Evolutionary conservation across 768 basidiomycete genomes (phyloP), one percentile per base, ranked within the genome.

Genomic region (Megacollybia marginata): DNA sequence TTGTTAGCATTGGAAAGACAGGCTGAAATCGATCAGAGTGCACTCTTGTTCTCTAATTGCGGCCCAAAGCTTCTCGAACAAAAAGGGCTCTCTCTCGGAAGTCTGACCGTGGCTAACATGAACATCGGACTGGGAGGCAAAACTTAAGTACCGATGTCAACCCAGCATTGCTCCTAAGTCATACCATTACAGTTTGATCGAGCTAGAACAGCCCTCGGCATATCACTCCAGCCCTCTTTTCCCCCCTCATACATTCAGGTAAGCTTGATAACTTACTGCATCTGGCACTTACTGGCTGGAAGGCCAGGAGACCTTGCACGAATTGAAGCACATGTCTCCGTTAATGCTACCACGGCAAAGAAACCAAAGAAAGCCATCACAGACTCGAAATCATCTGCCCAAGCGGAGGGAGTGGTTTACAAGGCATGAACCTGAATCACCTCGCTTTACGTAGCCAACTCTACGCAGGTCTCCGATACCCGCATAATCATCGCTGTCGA

Each of bases 101-200:
- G 84, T 42, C 71, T 97, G 5, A 82, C 88, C 1, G 68, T 91
- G 1, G 73, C 78, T 1, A 73, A 76, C 20, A 73, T 92, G n/a
- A 82, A 78, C 46, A 76, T 96, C 15, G 95, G 94, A 2, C 75
- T 97, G 4, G 94, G 92, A 23, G 94, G 93, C 23, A 94, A 93
- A 71, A 93, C 83, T 92, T 95, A 63, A 61, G 66, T 55, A 42
- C 38, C 33, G 38, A 31, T 31, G 49, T 13, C 13, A 13, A 8
- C 18, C 8, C 13, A 18, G 4, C 8, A 40, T 18, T 40, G 38
- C 38, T 40, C 53, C 60, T 48, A 69, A 48, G 16, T 57, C 55
- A 44, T 60, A 53, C 59, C 66, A 76, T 68, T 59, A 56, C 54
- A 95, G 93, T 43, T 69, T 97, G 51, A 78, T 97, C 49, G 92